These are phyloP conservation scores for Pseudoturritis turrita DNA, from an alignment of 345 rosid species.

Conservation along the genomic window DNA sequence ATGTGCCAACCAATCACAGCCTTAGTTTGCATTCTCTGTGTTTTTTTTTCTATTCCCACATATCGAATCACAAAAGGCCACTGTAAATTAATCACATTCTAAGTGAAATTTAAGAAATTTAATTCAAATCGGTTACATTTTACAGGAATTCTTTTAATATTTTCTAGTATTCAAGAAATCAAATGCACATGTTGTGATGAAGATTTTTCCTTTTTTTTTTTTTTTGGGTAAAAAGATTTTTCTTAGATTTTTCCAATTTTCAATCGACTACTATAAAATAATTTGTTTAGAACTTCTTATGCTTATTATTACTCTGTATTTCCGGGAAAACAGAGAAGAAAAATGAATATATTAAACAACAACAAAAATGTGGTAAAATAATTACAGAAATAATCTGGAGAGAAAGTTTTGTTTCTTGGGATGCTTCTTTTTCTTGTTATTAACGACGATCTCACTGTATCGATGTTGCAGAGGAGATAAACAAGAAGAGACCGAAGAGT, in stretches of 20 bases:
- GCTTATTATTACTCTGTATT: not conserved
- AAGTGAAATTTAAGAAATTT: not conserved
- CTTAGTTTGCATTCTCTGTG: not conserved
- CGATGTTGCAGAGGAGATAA: constrained; percentile 32
- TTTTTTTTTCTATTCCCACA: not conserved
- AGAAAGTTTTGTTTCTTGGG: constrained; percentile 27
- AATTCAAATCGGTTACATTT: no score
- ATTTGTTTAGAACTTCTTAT: not conserved
- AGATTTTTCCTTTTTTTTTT: no score
- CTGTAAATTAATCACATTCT: not conserved
- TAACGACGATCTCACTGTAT: constrained; percentile 28
- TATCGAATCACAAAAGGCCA: not conserved
- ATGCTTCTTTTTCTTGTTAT: constrained; percentile 27
- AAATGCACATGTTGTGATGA: not conserved
- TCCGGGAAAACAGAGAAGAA: not conserved
- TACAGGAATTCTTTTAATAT: not conserved
- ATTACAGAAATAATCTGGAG: constrained; percentile 28
- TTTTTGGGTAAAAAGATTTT: no score
- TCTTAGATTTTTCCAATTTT: not conserved
- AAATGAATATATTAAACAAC: not conserved
- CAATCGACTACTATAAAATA: not conserved
- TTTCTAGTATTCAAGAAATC: not conserved
- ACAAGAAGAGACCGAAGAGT: constrained; percentile 33
- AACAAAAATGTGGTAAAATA: not conserved
- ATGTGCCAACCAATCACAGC: constrained; percentile 25